Conservation (phyloP, 768 basidiomycete species). For the Dacryopinax primogenitus region DNA sequence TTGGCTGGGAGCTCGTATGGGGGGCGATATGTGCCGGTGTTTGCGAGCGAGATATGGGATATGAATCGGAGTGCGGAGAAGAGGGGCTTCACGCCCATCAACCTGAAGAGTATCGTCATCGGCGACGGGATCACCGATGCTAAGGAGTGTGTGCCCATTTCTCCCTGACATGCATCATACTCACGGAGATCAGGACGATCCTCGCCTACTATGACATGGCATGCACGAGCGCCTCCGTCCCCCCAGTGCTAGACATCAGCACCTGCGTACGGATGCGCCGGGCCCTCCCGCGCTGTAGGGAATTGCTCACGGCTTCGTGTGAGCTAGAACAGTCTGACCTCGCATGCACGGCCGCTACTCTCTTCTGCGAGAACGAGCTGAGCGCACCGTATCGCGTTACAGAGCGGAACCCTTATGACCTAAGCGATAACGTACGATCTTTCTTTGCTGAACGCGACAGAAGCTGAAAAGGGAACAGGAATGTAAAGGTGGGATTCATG, state of each 20-base stretch:
- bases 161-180: not conserved
- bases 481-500: slow-evolving; percentile 55
- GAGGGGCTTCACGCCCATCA: slow-evolving; percentile 43
- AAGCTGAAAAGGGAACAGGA: slow-evolving; percentile 19
- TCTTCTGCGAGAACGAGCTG: slow-evolving; percentile 11
- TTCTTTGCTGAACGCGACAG: not conserved
- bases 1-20: slow-evolving; percentile 49
- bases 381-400: not conserved
- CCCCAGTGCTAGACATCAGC: slow-evolving; percentile 30
- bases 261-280: slow-evolving; percentile 12
- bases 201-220: slow-evolving; percentile 41
- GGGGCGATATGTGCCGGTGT: slow-evolving; percentile 27
- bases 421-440: not conserved
- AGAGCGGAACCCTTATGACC: not conserved
- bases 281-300: slow-evolving; percentile 49
- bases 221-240: slow-evolving; percentile 41
- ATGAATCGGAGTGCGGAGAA: slow-evolving; percentile 44
- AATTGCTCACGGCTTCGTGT: slow-evolving; percentile 32
- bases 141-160: slow-evolving; percentile 30
- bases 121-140: slow-evolving; percentile 33
- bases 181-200: slow-evolving; percentile 23
- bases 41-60: slow-evolving; percentile 65
- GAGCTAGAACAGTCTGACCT: slow-evolving; percentile 10
- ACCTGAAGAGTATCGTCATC: slow-evolving; percentile 60
- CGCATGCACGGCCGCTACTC: slow-evolving; percentile 11